Evolutionary conservation across 306 rosid species (phyloP).

Genomic region (Spatholobus suberectus): DNA sequence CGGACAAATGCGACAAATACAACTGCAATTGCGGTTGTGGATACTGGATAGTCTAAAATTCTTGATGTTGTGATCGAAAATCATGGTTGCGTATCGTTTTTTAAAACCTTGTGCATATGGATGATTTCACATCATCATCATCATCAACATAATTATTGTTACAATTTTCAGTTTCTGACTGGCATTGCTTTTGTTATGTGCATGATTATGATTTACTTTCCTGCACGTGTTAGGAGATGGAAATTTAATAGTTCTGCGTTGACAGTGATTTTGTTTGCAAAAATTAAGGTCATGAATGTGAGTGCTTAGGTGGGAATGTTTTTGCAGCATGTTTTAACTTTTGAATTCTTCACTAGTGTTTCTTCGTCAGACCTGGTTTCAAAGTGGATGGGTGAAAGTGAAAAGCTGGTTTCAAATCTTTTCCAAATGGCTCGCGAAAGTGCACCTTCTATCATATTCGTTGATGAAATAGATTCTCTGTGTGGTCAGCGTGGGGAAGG

Average conservation of each 20-base stretch:
- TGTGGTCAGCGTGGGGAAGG: slow-evolving; percentile 99
- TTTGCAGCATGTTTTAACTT: slow-evolving; percentile 39
- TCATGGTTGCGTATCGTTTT: too few species aligned
- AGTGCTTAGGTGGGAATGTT: slow-evolving; percentile 23
- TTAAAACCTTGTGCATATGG: neutral
- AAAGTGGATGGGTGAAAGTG: slow-evolving; percentile 99
- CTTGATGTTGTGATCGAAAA: too few species aligned
- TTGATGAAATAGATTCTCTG: slow-evolving; percentile 98
- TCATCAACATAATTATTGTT: neutral
- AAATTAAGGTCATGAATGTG: neutral
- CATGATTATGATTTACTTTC: neutral
- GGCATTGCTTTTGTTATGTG: neutral
- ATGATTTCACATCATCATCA: neutral
- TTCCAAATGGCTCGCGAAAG: slow-evolving; percentile 99
- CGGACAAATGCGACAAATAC: too few species aligned
- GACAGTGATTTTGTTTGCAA: neutral
- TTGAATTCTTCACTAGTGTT: slow-evolving; percentile 58
- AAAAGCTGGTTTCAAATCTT: slow-evolving; percentile 95
- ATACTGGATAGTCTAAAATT: too few species aligned
- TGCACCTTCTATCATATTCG: slow-evolving; percentile 95
- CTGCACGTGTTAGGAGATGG: neutral
- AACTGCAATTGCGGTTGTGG: too few species aligned
- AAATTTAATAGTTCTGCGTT: slow-evolving; percentile 3
- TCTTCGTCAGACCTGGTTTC: slow-evolving; percentile 98
- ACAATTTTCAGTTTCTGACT: neutral